Evolutionary conservation across 345 rosid species (phyloP).

Genomic region (Salix dunnii): DNA sequence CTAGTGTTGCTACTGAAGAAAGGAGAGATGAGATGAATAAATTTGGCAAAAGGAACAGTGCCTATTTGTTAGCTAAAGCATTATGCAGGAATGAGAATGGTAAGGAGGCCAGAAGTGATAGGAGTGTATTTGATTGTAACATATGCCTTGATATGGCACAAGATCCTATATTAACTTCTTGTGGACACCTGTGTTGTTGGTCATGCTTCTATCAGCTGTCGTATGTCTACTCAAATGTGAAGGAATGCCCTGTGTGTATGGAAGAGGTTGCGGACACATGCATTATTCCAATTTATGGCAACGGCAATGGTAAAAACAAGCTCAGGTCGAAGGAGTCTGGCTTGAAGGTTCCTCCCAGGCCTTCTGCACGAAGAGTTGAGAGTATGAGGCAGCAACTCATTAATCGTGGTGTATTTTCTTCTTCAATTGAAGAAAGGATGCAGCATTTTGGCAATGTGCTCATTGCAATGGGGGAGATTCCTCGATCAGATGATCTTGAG

Average conservation of each 20-base stretch:
- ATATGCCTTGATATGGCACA: constrained; percentile 21
- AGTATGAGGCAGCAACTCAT: constrained; percentile 45
- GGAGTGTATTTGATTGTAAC: constrained; percentile 31
- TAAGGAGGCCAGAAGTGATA: constrained; percentile 15
- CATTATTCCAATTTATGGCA: constrained; percentile 59
- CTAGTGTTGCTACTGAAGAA: constrained; percentile 23
- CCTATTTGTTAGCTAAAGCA: constrained; percentile 41
- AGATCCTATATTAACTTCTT: constrained; percentile 23
- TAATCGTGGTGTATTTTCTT: constrained; percentile 24
- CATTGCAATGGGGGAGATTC: constrained; percentile 28
- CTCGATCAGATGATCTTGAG: constrained; percentile 27
- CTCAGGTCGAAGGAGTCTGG: constrained; percentile 33
- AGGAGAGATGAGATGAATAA: constrained; percentile 22
- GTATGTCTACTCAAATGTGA: constrained; percentile 14
- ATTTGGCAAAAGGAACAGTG: constrained; percentile 21
- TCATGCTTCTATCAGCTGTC: constrained; percentile 22
- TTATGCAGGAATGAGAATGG: constrained; percentile 32
- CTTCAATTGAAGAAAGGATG: constrained; percentile 33
- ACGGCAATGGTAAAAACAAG: constrained; percentile 23
- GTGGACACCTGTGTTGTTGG: constrained; percentile 33
- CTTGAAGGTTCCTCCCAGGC: constrained; percentile 50
- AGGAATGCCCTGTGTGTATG: constrained; percentile 38
- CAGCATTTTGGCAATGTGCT: constrained; percentile 36
- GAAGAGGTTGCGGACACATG: constrained; percentile 45
- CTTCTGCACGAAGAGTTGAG: constrained; percentile 50